Evolutionary conservation across 345 rosid species (phyloP), one percentile per base, ranked within the genome.

Genomic region (Brassica juncea): DNA sequence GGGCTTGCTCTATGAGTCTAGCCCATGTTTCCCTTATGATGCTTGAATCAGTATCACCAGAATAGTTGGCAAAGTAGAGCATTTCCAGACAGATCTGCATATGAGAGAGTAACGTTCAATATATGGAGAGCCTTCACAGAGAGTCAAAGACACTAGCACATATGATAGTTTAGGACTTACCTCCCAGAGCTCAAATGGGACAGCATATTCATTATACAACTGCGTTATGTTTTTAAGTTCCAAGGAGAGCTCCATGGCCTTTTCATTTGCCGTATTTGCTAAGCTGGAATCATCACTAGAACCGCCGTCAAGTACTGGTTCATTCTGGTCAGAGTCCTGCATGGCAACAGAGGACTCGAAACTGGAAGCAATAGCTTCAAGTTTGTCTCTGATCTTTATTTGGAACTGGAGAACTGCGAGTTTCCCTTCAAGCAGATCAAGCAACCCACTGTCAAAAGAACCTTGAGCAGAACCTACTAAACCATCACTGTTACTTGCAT

Each of bases 121-220:
- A 57, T 16, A 31, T 58, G 47, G 37, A 66, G 68, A 66, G 72
- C 66, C 10, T 32, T 70, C 37, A 32, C 37, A 62, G 16, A 77
- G 58, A 52, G 23, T 64, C 12, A 6, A 30, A 66, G 39, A 47
- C 35, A 71, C 63, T 59, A 72, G 62, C 68, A 16, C 44, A 30
- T 15, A 76, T 31, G 59, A 39, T 32, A 37, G 72, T 74, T 61
- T 6, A 77, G 58, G 65, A 75, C 65, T 23, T 81, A 91, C 99
- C 97, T 93, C 98, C 99, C 99, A 95, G 73, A 91, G 93, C 81
- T 87, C 96, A 83, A 93, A 95, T 44, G 97, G 98, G 82, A 91
- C 97, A 42, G 99, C 97, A 85, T 88, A 95, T 42, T 95, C 99
- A 83, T 93, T 95, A 79, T 91, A 95, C 71, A 95, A 85, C 82